phyloP scores from a whole-genome alignment of 768 basidiomycete species.

The Fomitopsis serialis region DNA sequence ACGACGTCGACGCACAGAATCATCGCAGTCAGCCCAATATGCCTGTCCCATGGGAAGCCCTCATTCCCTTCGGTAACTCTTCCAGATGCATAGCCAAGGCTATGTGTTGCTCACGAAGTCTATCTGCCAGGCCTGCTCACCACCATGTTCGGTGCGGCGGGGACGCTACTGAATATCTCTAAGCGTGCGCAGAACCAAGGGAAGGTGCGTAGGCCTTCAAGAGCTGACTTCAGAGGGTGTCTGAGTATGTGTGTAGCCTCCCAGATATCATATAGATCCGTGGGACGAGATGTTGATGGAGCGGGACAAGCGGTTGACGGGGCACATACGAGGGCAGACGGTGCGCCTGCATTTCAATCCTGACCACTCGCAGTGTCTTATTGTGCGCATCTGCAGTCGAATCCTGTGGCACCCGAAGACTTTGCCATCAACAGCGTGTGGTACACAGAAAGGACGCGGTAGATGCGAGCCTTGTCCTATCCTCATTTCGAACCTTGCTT shows the following conservation, averaged over 20 bases:
- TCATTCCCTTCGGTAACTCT: constrained; percentile 84
- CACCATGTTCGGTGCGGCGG: constrained; percentile 85
- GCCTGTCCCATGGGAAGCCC: constrained; percentile 97
- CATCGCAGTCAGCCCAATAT: constrained; percentile 37
- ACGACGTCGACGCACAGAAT: background rate
- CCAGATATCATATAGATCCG: constrained; percentile 73
- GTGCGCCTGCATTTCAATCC: constrained; percentile 41
- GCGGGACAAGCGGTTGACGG: constrained; percentile 83
- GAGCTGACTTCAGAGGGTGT: background rate
- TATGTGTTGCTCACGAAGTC: background rate
- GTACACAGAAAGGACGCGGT: constrained; percentile 51
- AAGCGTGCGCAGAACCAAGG: constrained; percentile 82
- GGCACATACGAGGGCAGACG: constrained; percentile 78
- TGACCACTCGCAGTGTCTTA: background rate
- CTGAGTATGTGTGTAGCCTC: constrained; percentile 9
- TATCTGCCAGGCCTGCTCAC: constrained; percentile 64
- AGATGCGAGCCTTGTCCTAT: constrained; percentile 3
- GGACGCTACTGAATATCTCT: constrained; percentile 78
- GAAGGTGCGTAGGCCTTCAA: constrained; percentile 50
- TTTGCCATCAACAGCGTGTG: constrained; percentile 74
- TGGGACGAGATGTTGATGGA: constrained; percentile 99
- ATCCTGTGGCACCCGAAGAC: constrained; percentile 59
- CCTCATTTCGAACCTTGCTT: background rate
- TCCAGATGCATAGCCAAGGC: background rate
- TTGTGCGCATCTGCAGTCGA: constrained; percentile 38